Evolutionary conservation across 176 grass and related monocot genomes (phyloP), one percentile per base, ranked within the genome.

Genomic region (Alopecurus myosuroides): DNA sequence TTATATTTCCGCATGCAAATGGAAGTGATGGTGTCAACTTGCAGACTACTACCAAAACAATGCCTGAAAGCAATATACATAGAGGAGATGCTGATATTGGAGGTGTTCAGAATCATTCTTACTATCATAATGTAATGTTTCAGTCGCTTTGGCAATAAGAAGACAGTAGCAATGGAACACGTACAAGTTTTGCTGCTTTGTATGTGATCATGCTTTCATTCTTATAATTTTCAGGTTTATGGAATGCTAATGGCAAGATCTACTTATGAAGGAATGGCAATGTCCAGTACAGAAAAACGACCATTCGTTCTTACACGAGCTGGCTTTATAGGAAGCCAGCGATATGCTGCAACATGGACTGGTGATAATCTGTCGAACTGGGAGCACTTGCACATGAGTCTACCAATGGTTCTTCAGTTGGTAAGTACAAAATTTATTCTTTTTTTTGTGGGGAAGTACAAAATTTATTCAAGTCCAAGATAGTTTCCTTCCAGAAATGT

Each of bases 401-500:
- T 98, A 44, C 69, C 95, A 76, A 98, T 98, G 95, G 89, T 95
- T 77, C 95, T 98, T 89, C 93, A 98, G 66, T 93, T 98, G 91
- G 91, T 74, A 91, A 73, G 84, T 82, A 31, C 86, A 46, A 50
- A 46, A 41, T 51, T 77, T 69, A 39, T 82, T 25, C 34, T n/a
- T n/a, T n/a, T n/a, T n/a, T n/a, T n/a, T n/a, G n/a, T n/a, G n/a
- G n/a, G n/a, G n/a, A 91, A 73, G 84, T 82, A 31, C 86, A 46
- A 50, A 46, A 41, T 51, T 77, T 69, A 39, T 82, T 25, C 34
- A 60, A 36, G 6, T 72, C 13, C 39, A 69, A 40, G 76, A 70
- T 83, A 13, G 11, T 76, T 17, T 17, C 30, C n/a, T 42, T 41
- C 29, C 10, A 4, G 30, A 77, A 36, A 42, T 48, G 17, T 82